These are phyloP conservation scores for Ophiostoma sp. DNA, from an alignment of 2,329 filamentous ascomycete genomes.

Conservation along the genomic window DNA sequence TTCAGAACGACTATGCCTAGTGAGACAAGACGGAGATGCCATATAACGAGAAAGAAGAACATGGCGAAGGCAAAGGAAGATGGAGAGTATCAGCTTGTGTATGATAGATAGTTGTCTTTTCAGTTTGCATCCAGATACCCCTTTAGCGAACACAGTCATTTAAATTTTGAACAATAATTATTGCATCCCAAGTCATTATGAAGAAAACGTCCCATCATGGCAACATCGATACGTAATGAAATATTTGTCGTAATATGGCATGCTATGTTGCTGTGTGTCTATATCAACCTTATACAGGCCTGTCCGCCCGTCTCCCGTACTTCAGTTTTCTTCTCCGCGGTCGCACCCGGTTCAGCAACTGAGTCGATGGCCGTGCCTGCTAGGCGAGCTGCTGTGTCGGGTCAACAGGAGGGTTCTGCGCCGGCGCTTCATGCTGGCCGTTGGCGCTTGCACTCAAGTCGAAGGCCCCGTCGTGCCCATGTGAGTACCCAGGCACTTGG, in stretches of 20 bases:
- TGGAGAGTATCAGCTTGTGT: background rate
- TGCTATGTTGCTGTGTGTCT: slow-evolving; percentile 9
- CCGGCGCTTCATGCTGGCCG: background rate
- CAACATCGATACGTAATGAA: background rate
- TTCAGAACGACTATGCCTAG: background rate
- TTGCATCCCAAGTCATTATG: background rate
- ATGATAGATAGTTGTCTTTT: background rate
- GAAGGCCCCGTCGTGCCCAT: background rate
- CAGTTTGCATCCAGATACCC: slow-evolving; percentile 4
- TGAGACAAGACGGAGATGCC: background rate
- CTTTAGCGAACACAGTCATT: background rate
- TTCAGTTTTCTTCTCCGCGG: background rate
- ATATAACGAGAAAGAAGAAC: too few species aligned
- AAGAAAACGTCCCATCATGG: background rate
- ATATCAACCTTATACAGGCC: background rate
- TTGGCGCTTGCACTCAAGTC: background rate
- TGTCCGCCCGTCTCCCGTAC: background rate
- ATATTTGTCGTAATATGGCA: background rate
- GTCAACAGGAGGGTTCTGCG: background rate
- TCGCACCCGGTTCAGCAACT: background rate
- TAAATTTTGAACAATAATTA: background rate
- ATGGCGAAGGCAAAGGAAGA: background rate
- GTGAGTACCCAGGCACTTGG: background rate
- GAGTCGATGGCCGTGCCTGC: background rate
- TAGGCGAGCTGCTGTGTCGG: slow-evolving; percentile 8